phyloP scores from a whole-genome alignment of 2,329 filamentous ascomycete genomes.

The Amesomyces nigricolor region DNA sequence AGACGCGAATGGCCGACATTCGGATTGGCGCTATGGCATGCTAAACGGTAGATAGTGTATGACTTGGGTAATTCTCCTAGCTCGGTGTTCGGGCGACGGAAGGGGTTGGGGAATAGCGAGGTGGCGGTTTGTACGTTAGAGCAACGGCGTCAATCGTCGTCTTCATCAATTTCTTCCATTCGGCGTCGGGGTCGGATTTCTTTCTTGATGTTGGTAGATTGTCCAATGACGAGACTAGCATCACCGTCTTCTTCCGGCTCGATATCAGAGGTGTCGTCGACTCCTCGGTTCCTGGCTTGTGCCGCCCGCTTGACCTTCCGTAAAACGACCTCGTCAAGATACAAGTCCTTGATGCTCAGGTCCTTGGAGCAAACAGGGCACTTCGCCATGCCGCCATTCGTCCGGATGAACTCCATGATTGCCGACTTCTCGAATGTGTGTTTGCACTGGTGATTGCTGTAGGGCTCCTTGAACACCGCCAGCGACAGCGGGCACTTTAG shows the following conservation, averaged over 20 bases:
- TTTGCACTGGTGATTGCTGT: slow-evolving; percentile 60
- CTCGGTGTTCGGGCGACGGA: not conserved
- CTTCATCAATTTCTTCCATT: slow-evolving; percentile 18
- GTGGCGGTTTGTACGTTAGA: not conserved
- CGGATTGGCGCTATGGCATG: not conserved
- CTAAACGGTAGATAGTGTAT: not conserved
- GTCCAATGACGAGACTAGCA: slow-evolving; percentile 22
- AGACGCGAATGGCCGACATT: not conserved
- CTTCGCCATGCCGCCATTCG: slow-evolving; percentile 35
- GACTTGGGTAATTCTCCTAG: not conserved
- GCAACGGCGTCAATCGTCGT: slow-evolving; percentile 12
- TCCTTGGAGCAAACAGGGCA: slow-evolving; percentile 63
- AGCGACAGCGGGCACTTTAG: slow-evolving; percentile 67
- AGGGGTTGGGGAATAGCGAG: not conserved
- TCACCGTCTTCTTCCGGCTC: slow-evolving; percentile 33
- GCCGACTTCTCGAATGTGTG: slow-evolving; percentile 66
- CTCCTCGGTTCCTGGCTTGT: slow-evolving; percentile 38
- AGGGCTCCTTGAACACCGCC: slow-evolving; percentile 58
- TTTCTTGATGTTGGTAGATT: slow-evolving; percentile 25
- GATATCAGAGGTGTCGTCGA: slow-evolving; percentile 38
- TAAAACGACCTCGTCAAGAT: slow-evolving; percentile 49
- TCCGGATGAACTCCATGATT: slow-evolving; percentile 49
- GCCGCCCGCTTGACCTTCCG: slow-evolving; percentile 53
- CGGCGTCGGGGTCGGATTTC: slow-evolving; percentile 20
- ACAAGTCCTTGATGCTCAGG: slow-evolving; percentile 48